phyloP scores from a whole-genome alignment of 805 yeast genomes.

The Wickerhamomyces bovis region DNA sequence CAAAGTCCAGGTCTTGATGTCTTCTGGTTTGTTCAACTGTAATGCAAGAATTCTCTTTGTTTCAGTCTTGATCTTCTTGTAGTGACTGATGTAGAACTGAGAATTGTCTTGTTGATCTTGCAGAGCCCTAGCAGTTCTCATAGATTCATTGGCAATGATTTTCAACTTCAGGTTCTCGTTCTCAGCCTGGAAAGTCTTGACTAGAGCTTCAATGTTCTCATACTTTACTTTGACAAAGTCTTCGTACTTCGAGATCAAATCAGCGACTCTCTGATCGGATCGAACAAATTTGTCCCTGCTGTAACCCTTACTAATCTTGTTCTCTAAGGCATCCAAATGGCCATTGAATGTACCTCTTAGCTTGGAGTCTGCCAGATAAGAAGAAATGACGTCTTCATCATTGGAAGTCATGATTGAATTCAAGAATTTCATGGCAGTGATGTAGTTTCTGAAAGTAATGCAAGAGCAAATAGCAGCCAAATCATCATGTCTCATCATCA shows the following conservation, averaged over 20 bases:
- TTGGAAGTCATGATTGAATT: conserved; percentile 18
- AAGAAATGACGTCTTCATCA: conserved; percentile 24
- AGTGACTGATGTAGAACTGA: conserved; percentile 40
- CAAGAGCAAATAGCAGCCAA: conserved; percentile 21
- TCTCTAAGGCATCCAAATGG: conserved; percentile 19
- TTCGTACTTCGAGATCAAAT: conserved; percentile 14
- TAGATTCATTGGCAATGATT: conserved; percentile 35
- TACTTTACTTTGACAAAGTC: conserved; percentile 18
- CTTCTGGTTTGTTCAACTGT: conserved; percentile 15
- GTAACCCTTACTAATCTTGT: conserved; percentile 20
- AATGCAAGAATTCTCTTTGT: conserved; percentile 29
- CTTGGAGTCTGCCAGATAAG: conserved; percentile 11
- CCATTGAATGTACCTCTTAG: conserved; percentile 14
- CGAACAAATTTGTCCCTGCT: conserved; percentile 12
- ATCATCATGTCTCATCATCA: conserved; percentile 28
- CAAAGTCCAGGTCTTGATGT: conserved; percentile 36
- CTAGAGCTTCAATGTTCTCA: conserved; percentile 17
- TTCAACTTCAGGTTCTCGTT: conserved; percentile 17
- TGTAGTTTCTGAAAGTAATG: conserved; percentile 21
- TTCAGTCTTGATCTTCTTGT: conserved; percentile 42
- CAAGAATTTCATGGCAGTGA: conserved; percentile 19
- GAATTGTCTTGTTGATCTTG: conserved; percentile 66
- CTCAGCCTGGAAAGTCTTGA: conserved; percentile 12
- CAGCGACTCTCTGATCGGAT: conserved; percentile 10
- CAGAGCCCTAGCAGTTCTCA: conserved; percentile 43